Conservation (phyloP, 192 early-diverging fungal species). For the Coemansia sp. region DNA sequence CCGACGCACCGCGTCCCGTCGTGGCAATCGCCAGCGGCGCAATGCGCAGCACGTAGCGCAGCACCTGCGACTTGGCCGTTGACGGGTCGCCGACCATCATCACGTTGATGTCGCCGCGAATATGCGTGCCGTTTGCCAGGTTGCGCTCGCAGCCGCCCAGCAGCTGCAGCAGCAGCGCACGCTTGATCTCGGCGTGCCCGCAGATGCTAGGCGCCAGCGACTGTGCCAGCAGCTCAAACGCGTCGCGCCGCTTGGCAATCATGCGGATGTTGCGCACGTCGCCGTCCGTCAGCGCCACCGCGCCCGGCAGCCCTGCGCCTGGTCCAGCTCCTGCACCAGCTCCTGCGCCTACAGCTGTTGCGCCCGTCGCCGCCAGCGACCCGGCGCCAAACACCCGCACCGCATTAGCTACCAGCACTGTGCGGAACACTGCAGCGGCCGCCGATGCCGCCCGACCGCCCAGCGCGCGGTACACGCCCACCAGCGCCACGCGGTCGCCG, state of each 20-base stretch:
- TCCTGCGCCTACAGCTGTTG: conserved; percentile 12
- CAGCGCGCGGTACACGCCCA: conserved; percentile 87
- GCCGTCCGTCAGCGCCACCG: conserved; percentile 68
- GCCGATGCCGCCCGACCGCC: conserved; percentile 75
- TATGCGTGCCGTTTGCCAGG: conserved; percentile 89
- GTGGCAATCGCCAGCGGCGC: conserved; percentile 96
- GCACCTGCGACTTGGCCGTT: conserved; percentile 98
- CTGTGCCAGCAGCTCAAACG: conserved; percentile 77
- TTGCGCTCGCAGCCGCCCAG: conserved; percentile 94
- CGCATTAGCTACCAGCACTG: conserved; percentile 84
- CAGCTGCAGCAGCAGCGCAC: conserved; percentile 85
- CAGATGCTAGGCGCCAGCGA: conserved; percentile 88
- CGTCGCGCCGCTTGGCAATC: conserved; percentile 63
- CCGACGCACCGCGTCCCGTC: conserved; percentile 93
- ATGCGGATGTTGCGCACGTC: conserved; percentile 86
- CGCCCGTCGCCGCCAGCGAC: conserved; percentile 63
- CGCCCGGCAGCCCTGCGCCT: conserved; percentile 53
- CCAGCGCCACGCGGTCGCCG: conserved; percentile 91
- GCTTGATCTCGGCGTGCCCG: conserved; percentile 94
- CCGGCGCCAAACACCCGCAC: conserved; percentile 70
- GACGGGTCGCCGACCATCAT: conserved; percentile 98
- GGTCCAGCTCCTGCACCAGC: conserved; percentile 17
- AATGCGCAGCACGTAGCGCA: conserved; percentile 91
- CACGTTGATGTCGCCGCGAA: conserved; percentile 97
- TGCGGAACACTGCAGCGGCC: conserved; percentile 84